Evolutionary conservation across 345 rosid species (phyloP).

Genomic region (Citrus glauca): DNA sequence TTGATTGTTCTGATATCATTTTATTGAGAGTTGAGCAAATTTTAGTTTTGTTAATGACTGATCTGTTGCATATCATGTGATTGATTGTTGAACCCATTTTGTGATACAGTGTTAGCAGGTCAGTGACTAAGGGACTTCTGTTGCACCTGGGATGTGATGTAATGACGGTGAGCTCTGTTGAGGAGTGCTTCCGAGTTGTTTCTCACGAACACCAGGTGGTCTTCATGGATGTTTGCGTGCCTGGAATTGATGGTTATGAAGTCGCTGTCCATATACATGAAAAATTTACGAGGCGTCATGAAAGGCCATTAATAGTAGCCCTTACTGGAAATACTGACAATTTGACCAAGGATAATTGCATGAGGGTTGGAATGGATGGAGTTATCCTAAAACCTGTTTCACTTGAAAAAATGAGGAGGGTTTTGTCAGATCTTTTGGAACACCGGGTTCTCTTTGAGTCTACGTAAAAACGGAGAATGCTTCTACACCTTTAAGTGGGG

Average conservation of each 20-base stretch:
- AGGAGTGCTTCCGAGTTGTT: slow-evolving; percentile 63
- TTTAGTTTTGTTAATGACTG: background rate
- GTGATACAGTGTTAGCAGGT: slow-evolving; percentile 70
- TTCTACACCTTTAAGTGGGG: background rate
- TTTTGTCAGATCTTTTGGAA: slow-evolving; percentile 69
- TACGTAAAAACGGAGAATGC: slow-evolving; percentile 28
- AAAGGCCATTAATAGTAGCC: slow-evolving; percentile 81
- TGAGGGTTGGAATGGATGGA: slow-evolving; percentile 82
- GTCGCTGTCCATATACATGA: slow-evolving; percentile 54
- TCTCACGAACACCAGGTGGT: slow-evolving; percentile 79
- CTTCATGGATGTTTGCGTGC: slow-evolving; percentile 65
- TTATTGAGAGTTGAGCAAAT: background rate
- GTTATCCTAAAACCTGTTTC: slow-evolving; percentile 73
- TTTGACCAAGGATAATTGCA: slow-evolving; percentile 70
- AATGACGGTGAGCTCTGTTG: slow-evolving; percentile 58
- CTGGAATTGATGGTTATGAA: slow-evolving; percentile 59
- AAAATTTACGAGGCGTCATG: slow-evolving; percentile 61
- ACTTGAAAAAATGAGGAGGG: slow-evolving; percentile 77
- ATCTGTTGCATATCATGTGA: background rate
- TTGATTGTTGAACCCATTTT: slow-evolving; percentile 2
- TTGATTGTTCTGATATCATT: background rate
- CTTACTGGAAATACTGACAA: slow-evolving; percentile 73
- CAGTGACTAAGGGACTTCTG: slow-evolving; percentile 78
- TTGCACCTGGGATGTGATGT: slow-evolving; percentile 91
- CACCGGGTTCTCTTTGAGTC: slow-evolving; percentile 54